These are phyloP conservation scores for Penicillium waksmanii DNA, from an alignment of 495 filamentous ascomycete genomes.

Conservation along the genomic window DNA sequence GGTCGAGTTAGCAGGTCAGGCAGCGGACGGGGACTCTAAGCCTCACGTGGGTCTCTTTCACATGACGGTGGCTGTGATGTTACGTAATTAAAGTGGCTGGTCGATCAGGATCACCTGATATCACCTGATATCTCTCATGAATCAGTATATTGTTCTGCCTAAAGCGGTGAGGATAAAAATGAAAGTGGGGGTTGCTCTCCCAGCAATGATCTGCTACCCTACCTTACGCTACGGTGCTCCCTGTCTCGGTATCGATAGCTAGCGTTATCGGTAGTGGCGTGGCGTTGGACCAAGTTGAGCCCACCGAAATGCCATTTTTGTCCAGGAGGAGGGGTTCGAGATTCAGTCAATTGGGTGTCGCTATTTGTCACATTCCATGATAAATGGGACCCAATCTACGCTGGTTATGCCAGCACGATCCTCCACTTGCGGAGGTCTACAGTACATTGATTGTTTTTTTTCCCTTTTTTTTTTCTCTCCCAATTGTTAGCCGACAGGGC, in stretches of 20 bases:
- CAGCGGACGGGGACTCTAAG: conserved; percentile 17
- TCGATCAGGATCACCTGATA: background rate
- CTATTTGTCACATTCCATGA: conserved; percentile 36
- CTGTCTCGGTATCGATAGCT: too few species aligned
- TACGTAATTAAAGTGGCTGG: conserved; percentile 25
- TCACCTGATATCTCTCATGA: background rate
- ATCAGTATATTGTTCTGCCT: background rate
- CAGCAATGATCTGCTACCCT: too few species aligned
- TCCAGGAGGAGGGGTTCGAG: conserved; percentile 2
- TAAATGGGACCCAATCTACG: conserved; percentile 35
- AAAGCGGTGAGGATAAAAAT: background rate
- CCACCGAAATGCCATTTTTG: conserved; percentile 34
- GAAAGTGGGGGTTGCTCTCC: too few species aligned
- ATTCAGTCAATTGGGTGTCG: conserved; percentile 28
- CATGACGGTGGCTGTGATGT: conserved; percentile 34
- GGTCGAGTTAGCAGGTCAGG: conserved; percentile 8
- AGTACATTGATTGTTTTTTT: conserved; percentile 19
- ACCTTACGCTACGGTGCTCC: too few species aligned
- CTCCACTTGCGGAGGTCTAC: conserved; percentile 10
- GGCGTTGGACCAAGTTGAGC: conserved; percentile 11
- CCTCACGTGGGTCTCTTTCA: conserved; percentile 33
- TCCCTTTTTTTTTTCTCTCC: conserved; percentile 18
- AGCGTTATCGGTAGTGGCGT: conserved; percentile 28
- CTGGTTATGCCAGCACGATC: conserved; percentile 30
- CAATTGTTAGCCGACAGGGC: conserved; percentile 5